These are phyloP conservation scores for Paecilomyces formosus DNA, from an alignment of 2,329 filamentous ascomycete genomes.

Conservation along the genomic window DNA sequence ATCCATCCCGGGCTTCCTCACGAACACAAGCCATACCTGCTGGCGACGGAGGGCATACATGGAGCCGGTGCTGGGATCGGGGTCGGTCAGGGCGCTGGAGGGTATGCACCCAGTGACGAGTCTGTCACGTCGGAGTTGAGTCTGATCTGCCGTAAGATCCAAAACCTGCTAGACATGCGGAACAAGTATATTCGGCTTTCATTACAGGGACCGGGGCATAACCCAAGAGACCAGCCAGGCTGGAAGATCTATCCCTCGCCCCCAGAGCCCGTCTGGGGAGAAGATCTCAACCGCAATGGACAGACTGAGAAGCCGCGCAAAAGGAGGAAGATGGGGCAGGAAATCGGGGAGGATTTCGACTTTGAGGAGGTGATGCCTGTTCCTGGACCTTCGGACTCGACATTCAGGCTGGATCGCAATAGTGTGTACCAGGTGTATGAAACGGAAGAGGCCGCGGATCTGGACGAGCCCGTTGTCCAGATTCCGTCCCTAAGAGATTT, in stretches of 20 bases:
- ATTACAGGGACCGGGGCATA: constrained; percentile 71
- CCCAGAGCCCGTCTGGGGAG: constrained; percentile 83
- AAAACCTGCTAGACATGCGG: constrained; percentile 78
- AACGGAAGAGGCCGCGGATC: constrained; percentile 53
- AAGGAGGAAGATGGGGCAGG: constrained; percentile 74
- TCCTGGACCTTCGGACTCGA: constrained; percentile 62
- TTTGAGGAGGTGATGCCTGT: constrained; percentile 70
- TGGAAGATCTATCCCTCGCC: constrained; percentile 91
- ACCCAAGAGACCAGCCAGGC: constrained; percentile 73
- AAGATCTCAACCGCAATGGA: constrained; percentile 35
- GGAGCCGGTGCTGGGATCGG: constrained; percentile 53
- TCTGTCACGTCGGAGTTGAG: constrained; percentile 77
- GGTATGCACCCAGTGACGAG: constrained; percentile 64
- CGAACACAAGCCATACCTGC: constrained; percentile 47
- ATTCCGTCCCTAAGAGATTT: constrained; percentile 94
- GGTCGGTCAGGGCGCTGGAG: constrained; percentile 54
- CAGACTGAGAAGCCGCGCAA: constrained; percentile 39
- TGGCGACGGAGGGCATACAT: constrained; percentile 49
- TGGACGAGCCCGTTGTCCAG: constrained; percentile 63
- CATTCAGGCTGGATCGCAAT: constrained; percentile 70
- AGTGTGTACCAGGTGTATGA: constrained; percentile 93
- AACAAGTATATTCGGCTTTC: constrained; percentile 85
- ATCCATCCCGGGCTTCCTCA: constrained; percentile 47
- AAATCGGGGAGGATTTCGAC: constrained; percentile 89
- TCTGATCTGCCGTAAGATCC: constrained; percentile 82